These are phyloP conservation scores for Yamadazyma sp. DNA, from an alignment of 805 yeast species.

Conservation along the genomic window DNA sequence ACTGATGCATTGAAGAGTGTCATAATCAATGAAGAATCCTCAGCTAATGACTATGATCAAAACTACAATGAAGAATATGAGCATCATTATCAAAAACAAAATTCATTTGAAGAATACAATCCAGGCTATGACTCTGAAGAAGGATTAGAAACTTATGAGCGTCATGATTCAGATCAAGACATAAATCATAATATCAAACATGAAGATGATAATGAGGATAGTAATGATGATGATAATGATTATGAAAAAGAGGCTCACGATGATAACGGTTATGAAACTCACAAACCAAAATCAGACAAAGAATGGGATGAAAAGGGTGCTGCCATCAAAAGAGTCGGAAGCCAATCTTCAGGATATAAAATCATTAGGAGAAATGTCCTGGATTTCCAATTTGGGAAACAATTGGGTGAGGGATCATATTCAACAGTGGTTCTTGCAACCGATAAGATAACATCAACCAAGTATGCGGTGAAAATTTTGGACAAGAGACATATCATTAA, in stretches of 20 bases:
- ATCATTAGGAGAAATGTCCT: constrained; percentile 35
- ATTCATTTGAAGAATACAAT: background rate
- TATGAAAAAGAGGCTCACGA: background rate
- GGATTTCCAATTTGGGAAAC: constrained; percentile 41
- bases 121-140: constrained; percentile 3
- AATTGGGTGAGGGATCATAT: constrained; percentile 45
- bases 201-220: constrained; percentile 9
- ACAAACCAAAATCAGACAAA: constrained; percentile 7
- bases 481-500: constrained; percentile 76
- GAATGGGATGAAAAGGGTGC: constrained; percentile 37
- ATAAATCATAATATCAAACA: background rate
- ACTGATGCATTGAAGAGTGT: constrained; percentile 13
- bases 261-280: background rate
- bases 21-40: constrained; percentile 3
- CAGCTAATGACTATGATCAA: constrained; percentile 1
- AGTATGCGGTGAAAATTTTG: constrained; percentile 74
- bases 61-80: background rate
- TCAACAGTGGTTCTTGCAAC: constrained; percentile 45
- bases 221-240: constrained; percentile 1
- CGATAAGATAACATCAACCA: constrained; percentile 49
- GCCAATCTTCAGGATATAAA: constrained; percentile 16
- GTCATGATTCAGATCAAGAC: background rate
- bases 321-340: constrained; percentile 23
- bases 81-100: background rate
- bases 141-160: background rate